Conservation (phyloP, 179 eudicot genomes). For the Patellifolia procumbens region DNA sequence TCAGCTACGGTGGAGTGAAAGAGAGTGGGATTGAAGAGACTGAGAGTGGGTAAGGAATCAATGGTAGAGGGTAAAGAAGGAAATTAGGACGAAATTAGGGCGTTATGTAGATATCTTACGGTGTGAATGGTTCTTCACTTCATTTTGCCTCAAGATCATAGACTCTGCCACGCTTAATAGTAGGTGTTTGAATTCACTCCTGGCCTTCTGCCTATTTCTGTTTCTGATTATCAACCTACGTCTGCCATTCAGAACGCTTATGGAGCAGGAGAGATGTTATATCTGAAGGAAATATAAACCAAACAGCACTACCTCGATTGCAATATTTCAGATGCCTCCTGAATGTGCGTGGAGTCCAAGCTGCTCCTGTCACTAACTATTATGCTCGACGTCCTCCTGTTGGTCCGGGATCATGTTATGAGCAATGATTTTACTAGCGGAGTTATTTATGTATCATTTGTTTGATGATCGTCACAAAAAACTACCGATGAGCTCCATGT, state of each 20-base stretch:
- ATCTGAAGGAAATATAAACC: conserved; percentile 40
- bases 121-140: too few relatives aligned
- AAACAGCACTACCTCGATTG: conserved; percentile 63
- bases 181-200: neutral
- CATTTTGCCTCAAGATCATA: neutral
- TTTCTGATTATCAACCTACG: conserved; percentile 13
- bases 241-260: conserved; percentile 62
- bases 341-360: conserved; percentile 83
- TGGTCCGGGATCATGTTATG: conserved; percentile 92
- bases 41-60: too few relatives aligned
- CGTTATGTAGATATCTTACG: too few relatives aligned
- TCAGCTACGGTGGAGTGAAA: too few relatives aligned
- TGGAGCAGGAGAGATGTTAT: conserved; percentile 65
- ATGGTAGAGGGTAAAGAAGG: too few relatives aligned
- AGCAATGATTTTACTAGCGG: conserved; percentile 41
- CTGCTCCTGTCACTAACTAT: conserved; percentile 75
- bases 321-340: conserved; percentile 93
- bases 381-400: conserved; percentile 79
- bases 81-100: too few relatives aligned
- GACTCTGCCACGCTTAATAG: neutral
- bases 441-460: neutral
- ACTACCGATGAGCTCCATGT: too few relatives aligned
- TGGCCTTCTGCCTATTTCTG: neutral
- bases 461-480: neutral
- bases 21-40: too few relatives aligned